Evolutionary conservation across 306 rosid species (phyloP), one percentile per base, ranked within the genome.

Genomic region (Sicyos baderoa): DNA sequence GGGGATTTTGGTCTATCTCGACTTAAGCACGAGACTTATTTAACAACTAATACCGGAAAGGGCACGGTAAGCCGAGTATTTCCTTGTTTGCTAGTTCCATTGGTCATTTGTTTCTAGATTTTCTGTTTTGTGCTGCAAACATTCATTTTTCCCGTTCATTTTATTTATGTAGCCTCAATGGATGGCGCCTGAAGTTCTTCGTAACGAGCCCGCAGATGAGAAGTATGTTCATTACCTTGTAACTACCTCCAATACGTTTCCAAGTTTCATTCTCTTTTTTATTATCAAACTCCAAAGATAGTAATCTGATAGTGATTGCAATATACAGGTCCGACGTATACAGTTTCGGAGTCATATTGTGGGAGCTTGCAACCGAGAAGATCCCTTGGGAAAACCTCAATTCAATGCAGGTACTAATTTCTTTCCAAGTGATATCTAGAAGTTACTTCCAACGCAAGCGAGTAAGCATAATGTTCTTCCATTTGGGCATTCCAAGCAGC

Each of bases 121-220:
- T 57, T 68, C 65, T 54, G 48, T 51, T 62, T 68, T 61, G 32
- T 71, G 51, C 25, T 52, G 54, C 71, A 44, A 45, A 22, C 12
- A 42, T 37, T 56, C 37, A 58, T 16, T 69, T 54, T 10, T 71
- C 71, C 60, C 58, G 48, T 27, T 42, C 48, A 73, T 75, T 75
- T 80, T 79, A 47, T 79, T 32, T 79, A 74, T 80, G 73, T 54
- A 94, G 99, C 99, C 97, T 77, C 99, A 94, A 84, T 94, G 99
- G 99, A 94, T 94, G 99, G 99, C 99, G 71, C 99, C 99, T 44
- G 99, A 94, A 88, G 96, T 94, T 79, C 96, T 94, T 76, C 99
- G 99, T 45, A 88, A 94, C 47, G 99, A 94, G 76, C 95, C 96
- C 40, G 86, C 97, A 2, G 96, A 94, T 77, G 99, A 94, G 77